Conservation (phyloP, 208 protist species). For the Trypanosoma avium region DNA sequence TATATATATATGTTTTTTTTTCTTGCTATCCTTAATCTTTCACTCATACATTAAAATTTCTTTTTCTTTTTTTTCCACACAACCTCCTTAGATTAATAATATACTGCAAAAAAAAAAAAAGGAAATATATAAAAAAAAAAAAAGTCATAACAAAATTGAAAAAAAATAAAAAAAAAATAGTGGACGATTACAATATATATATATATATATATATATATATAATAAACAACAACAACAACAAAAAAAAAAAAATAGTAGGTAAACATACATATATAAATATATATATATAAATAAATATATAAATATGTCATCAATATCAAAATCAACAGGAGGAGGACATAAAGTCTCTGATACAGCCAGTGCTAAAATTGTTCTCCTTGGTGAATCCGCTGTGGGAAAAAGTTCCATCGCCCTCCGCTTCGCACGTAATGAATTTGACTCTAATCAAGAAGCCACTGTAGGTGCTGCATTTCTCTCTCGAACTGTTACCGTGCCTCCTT, state of each 20-base stretch:
- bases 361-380: slow-evolving; percentile 89
- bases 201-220: no score
- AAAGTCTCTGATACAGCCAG: slow-evolving; percentile 32
- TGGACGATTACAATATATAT: no score
- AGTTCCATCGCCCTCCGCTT: slow-evolving; percentile 88
- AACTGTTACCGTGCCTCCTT: slow-evolving; percentile 57
- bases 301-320: slow-evolving; percentile 4
- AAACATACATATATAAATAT: no score
- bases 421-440: slow-evolving; percentile 79
- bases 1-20: no score
- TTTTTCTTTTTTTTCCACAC: no score
- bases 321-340: not conserved
- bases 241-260: no score
- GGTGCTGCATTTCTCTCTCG: slow-evolving; percentile 88
- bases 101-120: not conserved
- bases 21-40: no score
- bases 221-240: no score
- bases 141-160: no score
- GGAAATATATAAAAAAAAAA: not conserved
- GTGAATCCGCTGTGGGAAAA: slow-evolving; percentile 89
- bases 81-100: no score
- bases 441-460: slow-evolving; percentile 85
- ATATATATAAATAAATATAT: slow-evolving; percentile 14
- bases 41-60: no score
- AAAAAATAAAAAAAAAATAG: no score